Evolutionary conservation across 2,329 filamentous ascomycete species (phyloP).

Genomic region (Ophiostoma sp.): DNA sequence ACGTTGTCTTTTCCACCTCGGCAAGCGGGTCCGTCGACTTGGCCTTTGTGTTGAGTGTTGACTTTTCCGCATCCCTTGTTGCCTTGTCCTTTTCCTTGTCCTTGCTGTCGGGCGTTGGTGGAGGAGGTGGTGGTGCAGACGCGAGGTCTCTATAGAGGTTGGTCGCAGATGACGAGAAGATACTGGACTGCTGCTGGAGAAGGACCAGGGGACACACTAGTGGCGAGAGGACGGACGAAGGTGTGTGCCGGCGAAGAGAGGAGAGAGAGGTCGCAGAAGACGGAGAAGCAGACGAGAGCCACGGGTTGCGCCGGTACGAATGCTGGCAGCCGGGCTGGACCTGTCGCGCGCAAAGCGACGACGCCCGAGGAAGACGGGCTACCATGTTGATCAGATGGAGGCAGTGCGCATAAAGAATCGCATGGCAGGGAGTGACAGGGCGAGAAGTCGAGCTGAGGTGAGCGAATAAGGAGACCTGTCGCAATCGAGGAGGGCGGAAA

Average conservation of each 20-base stretch:
- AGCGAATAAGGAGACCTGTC: background rate
- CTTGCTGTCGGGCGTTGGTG: background rate
- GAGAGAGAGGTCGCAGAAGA: conserved; percentile 18
- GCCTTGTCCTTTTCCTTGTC: background rate
- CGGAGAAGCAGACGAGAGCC: background rate
- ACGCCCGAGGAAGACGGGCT: conserved; percentile 24
- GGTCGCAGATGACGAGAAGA: background rate
- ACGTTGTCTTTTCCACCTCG: conserved; percentile 60
- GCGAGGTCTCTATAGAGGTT: conserved; percentile 10
- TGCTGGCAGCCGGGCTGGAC: conserved; percentile 17
- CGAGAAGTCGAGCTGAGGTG: background rate
- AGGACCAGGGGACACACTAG: background rate
- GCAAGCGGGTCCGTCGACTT: conserved; percentile 51
- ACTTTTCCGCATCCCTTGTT: conserved; percentile 6
- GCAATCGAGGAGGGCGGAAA: conserved; percentile 5
- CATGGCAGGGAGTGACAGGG: background rate
- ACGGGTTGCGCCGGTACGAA: background rate
- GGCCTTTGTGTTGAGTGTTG: background rate
- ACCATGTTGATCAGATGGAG: conserved; percentile 22
- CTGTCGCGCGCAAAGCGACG: conserved; percentile 23
- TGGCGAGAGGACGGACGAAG: background rate
- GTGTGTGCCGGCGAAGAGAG: background rate
- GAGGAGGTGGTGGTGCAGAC: background rate
- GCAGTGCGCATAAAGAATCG: background rate
- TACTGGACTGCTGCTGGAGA: background rate